Evolutionary conservation across 352 stramenopile species (phyloP), one percentile per base, ranked within the genome.

Genomic region (Plasmopara halstedii): DNA sequence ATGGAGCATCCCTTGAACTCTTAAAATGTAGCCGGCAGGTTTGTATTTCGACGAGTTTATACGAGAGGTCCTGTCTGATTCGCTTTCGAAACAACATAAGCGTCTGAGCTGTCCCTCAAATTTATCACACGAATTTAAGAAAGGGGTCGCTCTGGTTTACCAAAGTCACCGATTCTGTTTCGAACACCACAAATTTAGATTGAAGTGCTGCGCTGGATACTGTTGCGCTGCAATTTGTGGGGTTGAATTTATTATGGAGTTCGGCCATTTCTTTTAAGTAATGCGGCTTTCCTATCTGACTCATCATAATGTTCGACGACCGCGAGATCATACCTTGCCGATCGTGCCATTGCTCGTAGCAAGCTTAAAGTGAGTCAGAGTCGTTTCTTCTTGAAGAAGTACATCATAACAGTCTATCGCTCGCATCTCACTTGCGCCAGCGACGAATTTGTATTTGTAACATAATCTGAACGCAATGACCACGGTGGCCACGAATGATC

Each of bases 321-420:
- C 15, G 29, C 33, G 18, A 42, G 11, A 21, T 21, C 31, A 43
- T 53, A 46, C 52, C 62, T 60, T 60, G 39, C 19, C 19, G 42
- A 44, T 62, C 26, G 58, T 63, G 42, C 44, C 23, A 40, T 63
- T 32, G 56, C 39, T 9, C 25, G 26, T 35, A 32, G 42, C 38
- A 5, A 44, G 38, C 17, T 27, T 22, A 41, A 31, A 43, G 42
- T 20, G n/a, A 50, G 25, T 48, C 22, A 22, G 31, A 25, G 2
- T 20, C 36, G 22, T 33, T 60, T 42, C 55, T 53, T 33, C 23
- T 53, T 42, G 40, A 65, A 58, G 53, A 58, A 54, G 37, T 62
- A 53, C 42, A 35, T 55, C 40, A 17, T 20, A 35, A 47, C 53
- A 51, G 40, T 41, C 37, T 36, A 33, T 35, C 23, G 20, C 36